Conservation (phyloP, 139 green algal genomes). For the Pseudopediastrum boryanum region DNA sequence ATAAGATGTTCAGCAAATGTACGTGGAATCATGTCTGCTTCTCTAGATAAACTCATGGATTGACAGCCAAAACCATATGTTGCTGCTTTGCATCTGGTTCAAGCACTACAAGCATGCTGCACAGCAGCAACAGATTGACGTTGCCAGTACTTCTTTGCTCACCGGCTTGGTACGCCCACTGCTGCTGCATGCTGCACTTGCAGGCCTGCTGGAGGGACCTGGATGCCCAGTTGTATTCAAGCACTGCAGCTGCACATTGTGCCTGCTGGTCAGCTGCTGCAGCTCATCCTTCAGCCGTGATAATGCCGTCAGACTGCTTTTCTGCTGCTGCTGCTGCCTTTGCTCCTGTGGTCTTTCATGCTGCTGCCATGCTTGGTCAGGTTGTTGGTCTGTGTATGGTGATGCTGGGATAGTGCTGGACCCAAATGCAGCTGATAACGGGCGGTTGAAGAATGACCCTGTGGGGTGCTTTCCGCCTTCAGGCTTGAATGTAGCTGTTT, state of each 20-base stretch:
- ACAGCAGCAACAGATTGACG: no score
- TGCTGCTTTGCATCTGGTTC: background rate
- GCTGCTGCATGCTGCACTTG: background rate
- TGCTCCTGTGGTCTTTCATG: background rate
- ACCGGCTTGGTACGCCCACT: background rate
- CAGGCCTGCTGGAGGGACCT: background rate
- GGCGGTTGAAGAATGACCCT: no score
- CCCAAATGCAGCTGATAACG: no score
- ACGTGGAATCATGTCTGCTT: no score
- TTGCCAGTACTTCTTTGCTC: background rate
- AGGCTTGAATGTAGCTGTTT: no score
- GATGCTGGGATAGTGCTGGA: background rate
- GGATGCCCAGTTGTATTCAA: background rate
- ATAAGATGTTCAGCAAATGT: no score
- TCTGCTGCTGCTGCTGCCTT: background rate
- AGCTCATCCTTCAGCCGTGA: conserved; percentile 19
- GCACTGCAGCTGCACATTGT: conserved; percentile 33
- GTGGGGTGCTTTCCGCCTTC: no score
- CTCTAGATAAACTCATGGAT: no score
- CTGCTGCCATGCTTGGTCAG: background rate
- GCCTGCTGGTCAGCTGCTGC: background rate
- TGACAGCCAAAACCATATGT: background rate
- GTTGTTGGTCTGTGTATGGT: background rate
- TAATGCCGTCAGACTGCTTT: background rate
- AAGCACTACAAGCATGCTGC: background rate